Base-by-base conservation (phyloP, 768 basidiomycete genomes). In the Butyriboletus loyo region DNA sequence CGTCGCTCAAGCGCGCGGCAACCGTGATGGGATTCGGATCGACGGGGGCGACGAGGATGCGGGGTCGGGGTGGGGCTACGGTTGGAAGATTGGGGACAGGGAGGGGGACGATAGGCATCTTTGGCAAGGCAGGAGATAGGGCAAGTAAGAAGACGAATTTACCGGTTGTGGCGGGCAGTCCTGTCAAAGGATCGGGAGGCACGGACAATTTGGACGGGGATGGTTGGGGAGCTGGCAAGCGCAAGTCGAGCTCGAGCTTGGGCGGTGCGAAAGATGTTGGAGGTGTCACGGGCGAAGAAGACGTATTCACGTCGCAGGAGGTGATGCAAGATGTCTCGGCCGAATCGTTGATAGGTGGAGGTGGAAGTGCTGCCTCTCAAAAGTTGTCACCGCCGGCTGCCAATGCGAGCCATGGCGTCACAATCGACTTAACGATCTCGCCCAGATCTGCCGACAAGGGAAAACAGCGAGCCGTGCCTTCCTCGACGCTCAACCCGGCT, bases 61-160 rank as follows among this genome's bases (percentile, higher is more conserved):
- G 36, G 5, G 46, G 37, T 36, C 63, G 47, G 15, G 47, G 43
- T 19, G 47, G 50, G 6, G 40, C 47, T 24, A 22, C 19, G 8
- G 27, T 38, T 6, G 53, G 53, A 19, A 47, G 39, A 6, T 15
- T 24, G 9, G 57, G 53, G 7, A 50, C 25, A 34, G 56, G 53
- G 9, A 56, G 54, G 37, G 59, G 55, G 19, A 31, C 24, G 28
- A 31, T 52, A 5, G 60, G 66, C 7, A 64, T 70, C 7, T 64
- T 66, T 48, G 57, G 62, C 25, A 59, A 50, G 50, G 28, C 47
- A 8, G 62, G 65, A 3, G 57, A 62, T 24, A 68, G 67, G 45
- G 76, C 66, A 19, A 80, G 77, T 57, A 73, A 72, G 67, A 73
- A 73, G 61, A 69, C 74, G n/a, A 73, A 61, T 31, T 55, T 80